Conservation (phyloP, 208 protist species). For the Leishmania guyanensis region DNA sequence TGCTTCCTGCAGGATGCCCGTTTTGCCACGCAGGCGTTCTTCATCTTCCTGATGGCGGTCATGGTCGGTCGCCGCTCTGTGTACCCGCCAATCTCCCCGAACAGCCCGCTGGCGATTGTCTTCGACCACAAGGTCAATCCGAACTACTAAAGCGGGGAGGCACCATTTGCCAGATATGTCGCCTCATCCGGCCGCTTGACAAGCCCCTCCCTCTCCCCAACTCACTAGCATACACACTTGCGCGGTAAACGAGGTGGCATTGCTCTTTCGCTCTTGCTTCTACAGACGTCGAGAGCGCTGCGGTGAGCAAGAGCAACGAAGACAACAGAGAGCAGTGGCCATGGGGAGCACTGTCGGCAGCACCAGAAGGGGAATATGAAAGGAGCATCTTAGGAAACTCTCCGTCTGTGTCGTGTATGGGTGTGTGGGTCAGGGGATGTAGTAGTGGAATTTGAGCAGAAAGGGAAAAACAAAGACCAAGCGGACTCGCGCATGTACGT, state of each 20-base stretch:
- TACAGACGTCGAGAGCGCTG: too few relatives aligned
- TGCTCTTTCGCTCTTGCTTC: neutral
- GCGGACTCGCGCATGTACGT: neutral
- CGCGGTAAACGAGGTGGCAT: slow-evolving; percentile 2
- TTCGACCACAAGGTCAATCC: slow-evolving; percentile 85
- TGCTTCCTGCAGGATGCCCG: slow-evolving; percentile 67
- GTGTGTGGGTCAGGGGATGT: neutral
- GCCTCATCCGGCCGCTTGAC: neutral
- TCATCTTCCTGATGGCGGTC: slow-evolving; percentile 70
- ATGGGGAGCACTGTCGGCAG: neutral
- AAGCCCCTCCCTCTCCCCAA: neutral
- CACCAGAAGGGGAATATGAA: neutral
- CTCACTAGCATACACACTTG: neutral
- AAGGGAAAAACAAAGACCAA: neutral
- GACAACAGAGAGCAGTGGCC: neutral
- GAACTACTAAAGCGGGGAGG: slow-evolving; percentile 67
- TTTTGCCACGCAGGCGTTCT: slow-evolving; percentile 65
- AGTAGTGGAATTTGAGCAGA: neutral
- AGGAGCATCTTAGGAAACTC: neutral
- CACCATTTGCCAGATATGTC: neutral
- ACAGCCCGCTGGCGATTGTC: slow-evolving; percentile 68
- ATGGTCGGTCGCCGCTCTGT: slow-evolving; percentile 70
- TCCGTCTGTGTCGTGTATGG: neutral
- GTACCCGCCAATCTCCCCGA: slow-evolving; percentile 78
- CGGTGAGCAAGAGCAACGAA: neutral